These are phyloP conservation scores for Stephanodiscus minutulus DNA, from an alignment of 108 stramenopile genomes.

Conservation along the genomic window DNA sequence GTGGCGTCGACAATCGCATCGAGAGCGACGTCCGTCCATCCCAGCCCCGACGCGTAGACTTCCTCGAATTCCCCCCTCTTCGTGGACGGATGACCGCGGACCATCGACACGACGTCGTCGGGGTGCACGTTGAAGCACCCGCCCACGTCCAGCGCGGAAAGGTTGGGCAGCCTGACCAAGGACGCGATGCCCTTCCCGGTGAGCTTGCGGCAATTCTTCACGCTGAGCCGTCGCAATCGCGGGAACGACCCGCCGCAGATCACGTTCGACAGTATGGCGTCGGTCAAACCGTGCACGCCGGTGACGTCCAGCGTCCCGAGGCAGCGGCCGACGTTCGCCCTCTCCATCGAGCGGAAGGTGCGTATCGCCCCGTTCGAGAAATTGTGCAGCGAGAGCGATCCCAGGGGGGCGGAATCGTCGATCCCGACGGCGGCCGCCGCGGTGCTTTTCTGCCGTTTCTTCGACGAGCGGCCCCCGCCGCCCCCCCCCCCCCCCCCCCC, in stretches of 20 bases:
- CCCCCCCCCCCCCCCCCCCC: not conserved
- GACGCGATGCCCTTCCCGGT: constrained; percentile 48
- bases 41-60: constrained; percentile 74
- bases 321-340: constrained; percentile 54
- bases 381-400: constrained; percentile 72
- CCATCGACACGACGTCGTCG: constrained; percentile 46
- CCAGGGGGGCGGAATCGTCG: constrained; percentile 29
- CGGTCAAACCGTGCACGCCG: constrained; percentile 67
- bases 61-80: constrained; percentile 41
- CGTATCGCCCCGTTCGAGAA: constrained; percentile 47
- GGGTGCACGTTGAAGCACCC: constrained; percentile 72
- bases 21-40: constrained; percentile 71
- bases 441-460: constrained; percentile 14
- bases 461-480: not conserved
- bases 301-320: constrained; percentile 71
- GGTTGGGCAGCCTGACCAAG: constrained; percentile 32
- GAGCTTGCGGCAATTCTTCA: constrained; percentile 82
- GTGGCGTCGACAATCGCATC: constrained; percentile 46
- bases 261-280: constrained; percentile 46
- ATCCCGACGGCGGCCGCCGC: not conserved
- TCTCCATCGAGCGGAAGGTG: constrained; percentile 65
- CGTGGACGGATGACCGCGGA: constrained; percentile 28
- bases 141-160: constrained; percentile 67
- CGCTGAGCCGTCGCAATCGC: constrained; percentile 57
- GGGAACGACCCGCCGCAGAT: constrained; percentile 41